Base-by-base conservation (phyloP, 495 filamentous ascomycete genomes). In the Penicillium parvum region DNA sequence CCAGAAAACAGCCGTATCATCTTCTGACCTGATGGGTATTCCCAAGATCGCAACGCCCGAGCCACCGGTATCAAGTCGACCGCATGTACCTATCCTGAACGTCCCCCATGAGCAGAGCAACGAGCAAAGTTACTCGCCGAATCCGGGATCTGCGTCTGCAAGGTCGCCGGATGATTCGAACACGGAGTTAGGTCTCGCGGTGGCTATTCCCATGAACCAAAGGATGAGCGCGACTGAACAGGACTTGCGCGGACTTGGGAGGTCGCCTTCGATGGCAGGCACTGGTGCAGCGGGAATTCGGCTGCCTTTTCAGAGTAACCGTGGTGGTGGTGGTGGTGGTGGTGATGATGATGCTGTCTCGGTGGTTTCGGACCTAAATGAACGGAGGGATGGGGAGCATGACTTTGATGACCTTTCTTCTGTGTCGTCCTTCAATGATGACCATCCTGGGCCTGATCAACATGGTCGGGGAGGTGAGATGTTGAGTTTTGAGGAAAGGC, bases 351-450 rank as follows among this genome's bases (percentile, higher is more conserved):
- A 67, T 39, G 43, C 40, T 16, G 35, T 61, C 14, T 71, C 65
- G 18, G 46, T 54, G 14, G 42, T 68, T 9, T 70, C 66, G 17
- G 47, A 40, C 19, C 43, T 54, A n/a, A 49, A 52, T 43, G 52
- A 44, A 1, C 40, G 45, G 8, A 42, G 36, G 21, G 35, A 33
- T 3, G 35, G 47, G 25, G 52, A 40, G 9, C 32, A 43, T 8
- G 50, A 52, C 12, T 55, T 58, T 32, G 60, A 65, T 56, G 61
- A 63, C 27, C 28, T 64, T 28, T 71, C 67, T 10, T 64, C 62
- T 20, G 58, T 71, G 3, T 71, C 65, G 30, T 66, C 60, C 1
- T 53, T 67, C 41, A 47, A 60, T 21, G 61, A 52, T 27, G 43
- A 37, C 17, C 29, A 36, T 23, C 9, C 32, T 10, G 3, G 7